Conservation (phyloP, 176 grass and related monocot species). For the Musa beccarii region DNA sequence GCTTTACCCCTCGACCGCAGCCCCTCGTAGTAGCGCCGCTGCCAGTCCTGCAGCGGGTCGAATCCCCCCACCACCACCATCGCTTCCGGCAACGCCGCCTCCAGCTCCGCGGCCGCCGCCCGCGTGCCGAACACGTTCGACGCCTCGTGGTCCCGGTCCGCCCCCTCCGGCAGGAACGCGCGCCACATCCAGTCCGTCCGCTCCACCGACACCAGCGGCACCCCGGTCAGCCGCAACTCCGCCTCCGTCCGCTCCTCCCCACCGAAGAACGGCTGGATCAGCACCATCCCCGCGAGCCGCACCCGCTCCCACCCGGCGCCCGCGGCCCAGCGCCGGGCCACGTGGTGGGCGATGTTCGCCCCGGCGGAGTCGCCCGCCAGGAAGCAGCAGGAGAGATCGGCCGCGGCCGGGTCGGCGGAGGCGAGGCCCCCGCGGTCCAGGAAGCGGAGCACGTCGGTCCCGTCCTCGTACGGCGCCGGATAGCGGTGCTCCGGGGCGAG, state of each 20-base stretch:
- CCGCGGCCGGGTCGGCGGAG: background rate
- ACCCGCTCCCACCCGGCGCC: conserved; percentile 18
- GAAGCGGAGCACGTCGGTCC: conserved; percentile 53
- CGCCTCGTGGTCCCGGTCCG: conserved; percentile 48
- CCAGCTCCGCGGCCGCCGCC: background rate
- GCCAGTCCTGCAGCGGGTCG: background rate
- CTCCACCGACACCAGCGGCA: conserved; percentile 40
- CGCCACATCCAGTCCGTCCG: conserved; percentile 81
- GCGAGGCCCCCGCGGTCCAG: conserved; percentile 30
- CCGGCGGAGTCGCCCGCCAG: conserved; percentile 75
- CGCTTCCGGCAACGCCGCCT: conserved; percentile 31
- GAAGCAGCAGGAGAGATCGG: conserved; percentile 43
- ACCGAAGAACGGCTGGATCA: conserved; percentile 86
- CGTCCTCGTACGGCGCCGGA: conserved; percentile 75
- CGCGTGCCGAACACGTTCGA: conserved; percentile 8
- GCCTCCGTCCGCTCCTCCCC: conserved; percentile 63
- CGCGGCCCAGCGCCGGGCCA: conserved; percentile 48
- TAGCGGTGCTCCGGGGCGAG: conserved; percentile 56
- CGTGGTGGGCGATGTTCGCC: conserved; percentile 74
- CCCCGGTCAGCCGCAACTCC: conserved; percentile 42
- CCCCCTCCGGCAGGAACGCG: conserved; percentile 66
- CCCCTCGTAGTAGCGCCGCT: background rate
- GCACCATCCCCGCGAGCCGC: conserved; percentile 36
- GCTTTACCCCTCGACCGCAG: background rate
- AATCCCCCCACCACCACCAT: conserved; percentile 40